Percentiles rank a stretch among this genome's conserved stretches.
phyloP scores from a whole-genome alignment of 148 eudicot genomes.

The Cornus florida region DNA sequence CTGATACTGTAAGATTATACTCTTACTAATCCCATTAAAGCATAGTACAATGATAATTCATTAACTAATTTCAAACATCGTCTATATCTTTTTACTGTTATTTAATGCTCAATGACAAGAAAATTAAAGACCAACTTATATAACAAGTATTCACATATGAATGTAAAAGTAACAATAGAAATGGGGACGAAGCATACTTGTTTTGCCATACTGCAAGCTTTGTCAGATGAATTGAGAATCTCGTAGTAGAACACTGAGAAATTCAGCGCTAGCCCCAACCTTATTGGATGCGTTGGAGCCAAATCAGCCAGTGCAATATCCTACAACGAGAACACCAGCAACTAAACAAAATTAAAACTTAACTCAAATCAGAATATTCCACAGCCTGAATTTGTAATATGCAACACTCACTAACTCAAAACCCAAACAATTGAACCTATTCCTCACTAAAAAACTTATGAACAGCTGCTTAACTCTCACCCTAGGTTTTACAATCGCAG shows the following conservation, averaged over 20 bases:
- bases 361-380: conserved; percentile 2
- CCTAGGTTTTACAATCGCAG: not conserved
- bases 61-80: too few species aligned
- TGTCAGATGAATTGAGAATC: conserved; percentile 54
- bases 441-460: not conserved
- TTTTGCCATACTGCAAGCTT: conserved; percentile 55
- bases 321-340: conserved; percentile 22
- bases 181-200: conserved; percentile 27
- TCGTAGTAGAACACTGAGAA: conserved; percentile 59
- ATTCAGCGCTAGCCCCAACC: conserved; percentile 55
- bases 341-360: not conserved
- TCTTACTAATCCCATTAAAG: too few species aligned
- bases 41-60: too few species aligned
- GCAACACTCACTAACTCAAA: not conserved
- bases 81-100: too few species aligned
- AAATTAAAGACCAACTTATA: not conserved
- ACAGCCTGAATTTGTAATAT: not conserved
- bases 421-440: not conserved
- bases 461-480: not conserved
- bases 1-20: not conserved
- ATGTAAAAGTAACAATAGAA: not conserved
- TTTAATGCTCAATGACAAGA: not conserved
- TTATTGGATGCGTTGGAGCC: conserved; percentile 54
- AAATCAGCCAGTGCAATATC: conserved; percentile 50
- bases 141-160: not conserved